A percentile compares a stretch with the other conserved stretches of the same genome.
phyloP scores from a whole-genome alignment of 1,284 basidiomycete genomes.

The Phylloboletellus chloephorus region DNA sequence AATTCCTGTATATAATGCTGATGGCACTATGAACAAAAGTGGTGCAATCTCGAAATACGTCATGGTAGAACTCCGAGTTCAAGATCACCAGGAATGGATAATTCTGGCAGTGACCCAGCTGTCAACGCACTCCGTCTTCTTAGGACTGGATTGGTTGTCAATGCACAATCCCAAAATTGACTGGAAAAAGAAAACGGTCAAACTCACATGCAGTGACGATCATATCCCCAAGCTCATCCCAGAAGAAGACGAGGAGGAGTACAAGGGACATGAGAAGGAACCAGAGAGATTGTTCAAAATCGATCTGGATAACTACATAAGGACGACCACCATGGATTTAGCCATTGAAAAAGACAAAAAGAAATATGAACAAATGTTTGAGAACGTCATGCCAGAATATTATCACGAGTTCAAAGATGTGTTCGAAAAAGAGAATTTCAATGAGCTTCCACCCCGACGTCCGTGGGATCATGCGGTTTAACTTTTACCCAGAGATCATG shows the following conservation, averaged over 20 bases:
- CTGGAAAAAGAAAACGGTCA: too few species aligned
- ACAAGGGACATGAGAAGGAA: too few species aligned
- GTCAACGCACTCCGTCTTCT: background rate
- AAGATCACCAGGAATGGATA: background rate
- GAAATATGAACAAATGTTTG: background rate
- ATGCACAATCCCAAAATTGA: constrained; percentile 23
- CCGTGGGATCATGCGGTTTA: background rate
- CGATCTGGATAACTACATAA: too few species aligned
- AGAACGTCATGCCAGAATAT: background rate
- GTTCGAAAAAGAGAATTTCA: background rate
- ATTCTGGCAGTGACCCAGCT: background rate
- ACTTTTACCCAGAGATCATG: background rate
- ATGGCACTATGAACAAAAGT: constrained; percentile 12
- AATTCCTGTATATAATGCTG: constrained; percentile 23
- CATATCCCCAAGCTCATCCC: too few species aligned
- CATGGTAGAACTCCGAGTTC: background rate
- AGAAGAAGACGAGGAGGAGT: too few species aligned
- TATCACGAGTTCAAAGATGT: background rate
- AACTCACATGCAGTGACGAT: too few species aligned
- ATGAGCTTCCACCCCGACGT: background rate
- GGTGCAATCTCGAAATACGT: constrained; percentile 8
- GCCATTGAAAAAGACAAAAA: background rate
- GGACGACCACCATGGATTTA: background rate
- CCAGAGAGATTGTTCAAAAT: too few species aligned
- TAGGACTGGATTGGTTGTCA: constrained; percentile 17